phyloP scores from a whole-genome alignment of 2,329 filamentous ascomycete genomes.

The Cadophora luteo-olivacea region DNA sequence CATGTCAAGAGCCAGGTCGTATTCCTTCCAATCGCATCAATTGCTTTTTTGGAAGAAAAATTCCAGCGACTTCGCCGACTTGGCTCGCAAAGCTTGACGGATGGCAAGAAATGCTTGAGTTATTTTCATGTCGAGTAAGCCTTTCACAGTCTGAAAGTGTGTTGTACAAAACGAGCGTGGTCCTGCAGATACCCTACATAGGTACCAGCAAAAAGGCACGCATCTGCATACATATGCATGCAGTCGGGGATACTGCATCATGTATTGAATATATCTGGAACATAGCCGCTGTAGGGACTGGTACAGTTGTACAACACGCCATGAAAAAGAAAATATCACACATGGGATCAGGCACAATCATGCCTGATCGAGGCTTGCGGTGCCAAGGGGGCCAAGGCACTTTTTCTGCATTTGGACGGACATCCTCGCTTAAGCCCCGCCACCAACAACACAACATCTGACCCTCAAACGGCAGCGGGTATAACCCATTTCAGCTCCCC shows the following conservation, averaged over 20 bases:
- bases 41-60: not conserved
- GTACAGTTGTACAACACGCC: not conserved
- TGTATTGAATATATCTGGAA: not conserved
- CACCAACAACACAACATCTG: not conserved
- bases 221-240: conserved; percentile 1
- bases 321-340: not conserved
- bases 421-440: not conserved
- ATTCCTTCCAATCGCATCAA: conserved; percentile 1
- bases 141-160: not conserved
- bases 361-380: not conserved
- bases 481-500: not conserved
- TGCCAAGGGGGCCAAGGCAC: conserved; percentile 4
- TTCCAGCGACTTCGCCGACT: not conserved
- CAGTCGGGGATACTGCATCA: not conserved
- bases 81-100: not conserved
- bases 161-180: not conserved
- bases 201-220: not conserved
- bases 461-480: not conserved
- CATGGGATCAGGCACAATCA: conserved; percentile 16
- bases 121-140: not conserved
- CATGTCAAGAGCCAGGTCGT: not conserved
- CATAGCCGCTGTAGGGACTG: not conserved
- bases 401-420: not conserved
- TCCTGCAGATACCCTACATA: not conserved
- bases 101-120: not conserved